Base-by-base conservation (phyloP, 129 eudicot genomes). In the Flaveria linearis region DNA sequence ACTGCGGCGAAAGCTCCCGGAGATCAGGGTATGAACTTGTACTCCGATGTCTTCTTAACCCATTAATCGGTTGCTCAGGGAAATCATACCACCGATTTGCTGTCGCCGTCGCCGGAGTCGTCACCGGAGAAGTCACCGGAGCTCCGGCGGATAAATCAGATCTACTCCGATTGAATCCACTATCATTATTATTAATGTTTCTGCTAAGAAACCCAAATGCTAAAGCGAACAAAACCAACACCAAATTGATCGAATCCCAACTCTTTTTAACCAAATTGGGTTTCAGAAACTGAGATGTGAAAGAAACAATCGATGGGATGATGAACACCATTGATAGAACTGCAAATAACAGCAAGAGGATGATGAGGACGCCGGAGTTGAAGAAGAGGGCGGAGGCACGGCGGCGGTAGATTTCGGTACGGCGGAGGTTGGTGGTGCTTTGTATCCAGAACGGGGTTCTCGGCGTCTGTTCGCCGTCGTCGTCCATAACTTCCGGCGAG, bases 21-120 rank as follows among this genome's bases (percentile, higher is more conserved):
- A 94, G 92, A 87, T 94, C 98, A 51, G 98, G 98, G 58, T 94
- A 94, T 0, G 98, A 94, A 66, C 87, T 87, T 11, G 82, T 79
- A 33, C 77, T 89, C 86, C 97, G 62, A 56, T 73, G 79, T 23
- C 79, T 91, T 78, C 86, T 85, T 81, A 88, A 71, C 55, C 84
- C 82, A 68, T 75, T 78, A 33, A 49, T 71, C 68, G 79, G 76
- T 28, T 82, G 86, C 36, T 86, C 87, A 2, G 89, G 80, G 46
- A 84, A 76, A 16, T 82, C 93, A 77, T 86, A 85, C 90, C 88
- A 86, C n/a, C 66, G 79, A 62, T 78, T 80, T 47, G 69, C 73
- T 41, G 68, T 66, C 14, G 85, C 81, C 4, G 69, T 58, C 79
- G 7, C 7, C 30, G 30, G 30, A 28, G 66, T 76, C 50, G 68